Base-by-base conservation (phyloP, 192 early-diverging fungal genomes). In the Polychytrium aggregatum region DNA sequence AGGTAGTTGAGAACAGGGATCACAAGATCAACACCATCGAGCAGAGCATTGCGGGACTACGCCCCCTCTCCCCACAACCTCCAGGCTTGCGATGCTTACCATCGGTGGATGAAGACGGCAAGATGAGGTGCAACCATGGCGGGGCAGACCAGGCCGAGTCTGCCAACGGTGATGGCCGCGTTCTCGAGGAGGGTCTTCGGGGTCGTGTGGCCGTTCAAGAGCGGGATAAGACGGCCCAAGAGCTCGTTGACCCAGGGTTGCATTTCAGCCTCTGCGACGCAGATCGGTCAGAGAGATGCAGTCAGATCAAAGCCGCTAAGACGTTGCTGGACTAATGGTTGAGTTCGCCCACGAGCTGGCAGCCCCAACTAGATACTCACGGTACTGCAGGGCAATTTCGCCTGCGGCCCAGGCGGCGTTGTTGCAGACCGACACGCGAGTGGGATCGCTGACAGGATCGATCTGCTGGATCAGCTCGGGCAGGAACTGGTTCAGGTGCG, bases 361-460 rank as follows among this genome's bases (percentile, higher is more conserved):
- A 33, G 30, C 29, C 2, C 30, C 16, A 48, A 30, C 3, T 21
- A 13, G n/a, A 4, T 24, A 28, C 41, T 27, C 53, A 61, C 56
- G 39, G 35, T 67, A 72, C 67, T 96, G 82, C 22, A 97, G 62
- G 20, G 92, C 83, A 60, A 99, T 88, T 75, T 99, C 97, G 40
- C 94, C 97, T 11, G 81, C 85, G 16, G 94, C 85, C 97, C 97
- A 99, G 16, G 88, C 79, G 14, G 94, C 97, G 56, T 99, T 99
- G 64, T 99, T 99, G 70, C 86, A 90, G 28, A 92, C 91, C 26
- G 85, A 87, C 17, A 89, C 40, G 16, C 38, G 6, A 11, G 56
- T 40, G 17, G 24, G 7, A 24, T 58, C 59, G 31, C 41, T 48
- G 18, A 31, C 33, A 6, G 49, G 44, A 2, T 47, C 40, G 37